Percentiles rank a stretch among this genome's conserved stretches.
Conservation (phyloP, 257 asterid species). For the Nicotiana attenuata region DNA sequence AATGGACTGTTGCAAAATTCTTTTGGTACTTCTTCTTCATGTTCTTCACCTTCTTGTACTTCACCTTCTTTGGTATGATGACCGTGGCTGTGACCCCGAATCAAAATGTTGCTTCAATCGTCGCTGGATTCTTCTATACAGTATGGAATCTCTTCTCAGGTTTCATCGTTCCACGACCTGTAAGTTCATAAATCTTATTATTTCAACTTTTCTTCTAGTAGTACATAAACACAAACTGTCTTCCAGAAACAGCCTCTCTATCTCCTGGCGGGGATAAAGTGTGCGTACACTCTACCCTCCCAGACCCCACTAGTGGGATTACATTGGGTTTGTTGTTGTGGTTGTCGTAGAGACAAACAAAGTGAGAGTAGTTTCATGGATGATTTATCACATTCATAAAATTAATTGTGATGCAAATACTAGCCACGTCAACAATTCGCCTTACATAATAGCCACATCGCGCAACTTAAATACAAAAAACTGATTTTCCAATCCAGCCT, state of each 20-base stretch:
- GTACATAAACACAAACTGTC: background rate
- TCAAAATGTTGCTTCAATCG: slow-evolving; percentile 34
- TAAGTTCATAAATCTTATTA: slow-evolving; percentile 22
- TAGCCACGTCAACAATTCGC: too few relatives aligned
- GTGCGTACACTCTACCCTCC: too few relatives aligned
- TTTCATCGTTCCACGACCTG: slow-evolving; percentile 40
- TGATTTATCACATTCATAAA: background rate
- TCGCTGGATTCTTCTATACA: slow-evolving; percentile 18
- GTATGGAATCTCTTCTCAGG: slow-evolving; percentile 53
- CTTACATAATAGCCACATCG: background rate
- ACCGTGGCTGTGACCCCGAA: slow-evolving; percentile 42
- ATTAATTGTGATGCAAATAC: too few relatives aligned
- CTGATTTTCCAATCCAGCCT: background rate
- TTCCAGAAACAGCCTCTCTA: too few relatives aligned
- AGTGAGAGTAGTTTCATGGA: background rate
- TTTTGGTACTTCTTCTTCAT: slow-evolving; percentile 40
- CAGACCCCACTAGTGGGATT: too few relatives aligned
- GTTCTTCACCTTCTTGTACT: slow-evolving; percentile 36
- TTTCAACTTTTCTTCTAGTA: background rate
- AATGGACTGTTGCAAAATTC: slow-evolving; percentile 42
- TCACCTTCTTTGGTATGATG: slow-evolving; percentile 61
- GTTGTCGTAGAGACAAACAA: too few relatives aligned
- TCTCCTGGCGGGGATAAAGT: too few relatives aligned
- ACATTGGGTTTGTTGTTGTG: too few relatives aligned
- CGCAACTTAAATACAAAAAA: too few relatives aligned